A percentile compares a stretch with the other conserved stretches of the same genome.
Evolutionary conservation across 78 protist genomes (phyloP).

Genomic region (Monocercomonoides exilis): DNA sequence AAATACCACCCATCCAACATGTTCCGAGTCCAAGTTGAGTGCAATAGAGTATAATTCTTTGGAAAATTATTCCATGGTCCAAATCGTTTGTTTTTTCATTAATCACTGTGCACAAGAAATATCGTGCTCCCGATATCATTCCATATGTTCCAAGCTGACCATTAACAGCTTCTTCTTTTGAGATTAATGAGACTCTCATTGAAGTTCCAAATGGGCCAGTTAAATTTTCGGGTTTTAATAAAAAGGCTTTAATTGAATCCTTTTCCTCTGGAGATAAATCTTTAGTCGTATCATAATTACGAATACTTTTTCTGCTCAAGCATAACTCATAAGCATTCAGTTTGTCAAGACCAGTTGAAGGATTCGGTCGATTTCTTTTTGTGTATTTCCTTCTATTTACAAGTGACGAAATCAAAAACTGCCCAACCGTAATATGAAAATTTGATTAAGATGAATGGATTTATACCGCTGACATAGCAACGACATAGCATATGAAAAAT

Average conservation of each 20-base stretch:
- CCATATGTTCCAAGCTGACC: neutral
- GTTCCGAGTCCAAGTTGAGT: neutral
- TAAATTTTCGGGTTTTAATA: neutral
- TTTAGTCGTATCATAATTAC: neutral
- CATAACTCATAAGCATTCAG: too few relatives aligned
- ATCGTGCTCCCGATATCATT: neutral
- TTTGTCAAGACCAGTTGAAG: too few relatives aligned
- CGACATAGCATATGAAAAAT: too few relatives aligned
- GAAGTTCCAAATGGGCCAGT: neutral
- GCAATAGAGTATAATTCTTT: neutral
- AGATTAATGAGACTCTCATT: neutral
- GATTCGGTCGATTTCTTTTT: too few relatives aligned
- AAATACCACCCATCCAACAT: neutral
- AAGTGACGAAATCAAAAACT: too few relatives aligned
- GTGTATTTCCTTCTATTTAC: too few relatives aligned
- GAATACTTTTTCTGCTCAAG: neutral
- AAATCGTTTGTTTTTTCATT: neutral
- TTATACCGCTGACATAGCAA: too few relatives aligned
- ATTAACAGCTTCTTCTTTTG: neutral
- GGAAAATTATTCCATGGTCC: neutral
- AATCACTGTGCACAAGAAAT: neutral
- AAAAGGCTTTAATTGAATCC: neutral
- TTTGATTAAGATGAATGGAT: too few relatives aligned
- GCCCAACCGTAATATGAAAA: too few relatives aligned
- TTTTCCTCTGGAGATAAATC: neutral